A percentile compares a stretch with the other conserved stretches of the same genome.
These are phyloP conservation scores for Closterium sp. DNA, from an alignment of 139 green algal genomes.

Conservation along the genomic window DNA sequence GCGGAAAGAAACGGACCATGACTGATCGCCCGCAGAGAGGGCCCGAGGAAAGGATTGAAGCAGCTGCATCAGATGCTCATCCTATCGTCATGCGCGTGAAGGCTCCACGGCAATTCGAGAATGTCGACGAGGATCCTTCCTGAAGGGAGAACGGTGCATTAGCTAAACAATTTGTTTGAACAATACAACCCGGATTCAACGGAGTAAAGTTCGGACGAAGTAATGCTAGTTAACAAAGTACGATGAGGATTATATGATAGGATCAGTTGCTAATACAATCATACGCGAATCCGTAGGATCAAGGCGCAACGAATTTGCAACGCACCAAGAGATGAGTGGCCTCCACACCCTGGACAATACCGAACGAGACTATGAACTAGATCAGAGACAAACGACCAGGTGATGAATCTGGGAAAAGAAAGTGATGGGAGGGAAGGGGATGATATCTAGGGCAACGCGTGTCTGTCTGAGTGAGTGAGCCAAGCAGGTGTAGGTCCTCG, in stretches of 20 bases:
- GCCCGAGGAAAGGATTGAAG: not conserved
- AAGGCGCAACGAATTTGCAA: not conserved
- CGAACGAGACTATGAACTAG: not conserved
- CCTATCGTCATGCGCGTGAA: not conserved
- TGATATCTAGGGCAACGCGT: not conserved
- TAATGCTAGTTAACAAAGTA: not conserved
- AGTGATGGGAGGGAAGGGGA: not conserved
- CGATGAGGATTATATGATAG: not conserved
- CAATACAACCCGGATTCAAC: not conserved
- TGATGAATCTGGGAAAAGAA: not conserved
- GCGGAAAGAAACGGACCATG: not conserved
- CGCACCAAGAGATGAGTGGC: not conserved
- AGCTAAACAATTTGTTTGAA: not conserved
- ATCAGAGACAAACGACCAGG: not conserved
- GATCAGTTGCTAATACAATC: not conserved
- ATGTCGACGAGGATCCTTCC: not conserved
- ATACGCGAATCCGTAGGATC: no score
- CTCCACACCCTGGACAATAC: not conserved
- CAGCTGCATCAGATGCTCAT: not conserved
- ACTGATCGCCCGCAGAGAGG: not conserved
- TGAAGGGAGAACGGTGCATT: not conserved
- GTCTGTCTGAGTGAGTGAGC: no score
- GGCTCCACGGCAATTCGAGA: not conserved
- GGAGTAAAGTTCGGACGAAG: no score
- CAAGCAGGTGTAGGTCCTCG: not conserved